Base-by-base conservation (phyloP, 352 stramenopile species). In the Pythium coloratum region DNA sequence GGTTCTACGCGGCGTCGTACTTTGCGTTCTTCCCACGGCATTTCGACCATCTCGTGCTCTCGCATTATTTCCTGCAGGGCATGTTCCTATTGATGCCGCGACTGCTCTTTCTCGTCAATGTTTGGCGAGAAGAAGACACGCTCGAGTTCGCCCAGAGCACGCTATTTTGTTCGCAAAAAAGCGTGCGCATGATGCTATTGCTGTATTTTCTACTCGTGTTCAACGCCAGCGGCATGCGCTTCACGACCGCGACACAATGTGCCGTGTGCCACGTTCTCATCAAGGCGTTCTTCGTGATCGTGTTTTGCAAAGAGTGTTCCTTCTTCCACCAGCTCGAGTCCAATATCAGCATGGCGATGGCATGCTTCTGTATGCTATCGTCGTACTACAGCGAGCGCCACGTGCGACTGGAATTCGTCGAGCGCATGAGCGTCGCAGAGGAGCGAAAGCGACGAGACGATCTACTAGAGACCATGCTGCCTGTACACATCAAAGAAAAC, bases 401-500 rank as follows among this genome's bases (percentile, higher is more conserved):
- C 62, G 82, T 92, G 6, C 80, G 83, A 1, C 70, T 77, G 2
- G 83, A 89, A 62, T 92, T 90, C 67, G 73, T 92, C 34, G 72
- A 85, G 54, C 76, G 83, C 0, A 62, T 88, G 34, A 76, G 76
- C 38, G 83, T 92, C 14, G 72, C 81, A 18, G 81, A 90, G 47
- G 84, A 91, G 32, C 81, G 83, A 28, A 91, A 91, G 50, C 78
- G 83, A 0, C 80, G 81, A 1, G 83, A 92, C 30, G 77, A 90
- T 40, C 53, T 92, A 30, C 72, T 92, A 26, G 81, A 92, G 55
- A 92, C 81, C 14, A 92, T 92, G 84, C 67, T 92, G 13, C 81
- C 84, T 0, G 80, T 86, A 10, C 81, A 92, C 61, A 92, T 90
- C 69, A 90, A 88, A 62, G 81, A 92, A 59, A 82, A 80, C 28